These are phyloP conservation scores for Colletotrichum sp. DNA, from an alignment of 2,329 filamentous ascomycete genomes.

Conservation along the genomic window DNA sequence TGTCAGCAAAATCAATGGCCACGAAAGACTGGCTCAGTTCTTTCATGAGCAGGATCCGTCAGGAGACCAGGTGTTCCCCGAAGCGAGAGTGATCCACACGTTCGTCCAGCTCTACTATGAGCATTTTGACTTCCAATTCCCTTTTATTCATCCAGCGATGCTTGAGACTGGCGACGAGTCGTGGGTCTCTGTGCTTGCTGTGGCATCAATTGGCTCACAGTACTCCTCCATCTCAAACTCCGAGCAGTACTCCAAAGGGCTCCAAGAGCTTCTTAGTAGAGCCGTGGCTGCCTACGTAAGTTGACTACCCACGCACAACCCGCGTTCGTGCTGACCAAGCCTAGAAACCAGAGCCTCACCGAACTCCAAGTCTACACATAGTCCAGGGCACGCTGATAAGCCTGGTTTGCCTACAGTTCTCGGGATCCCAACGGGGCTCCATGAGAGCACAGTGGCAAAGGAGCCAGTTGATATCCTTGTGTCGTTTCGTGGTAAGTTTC, in stretches of 20 bases:
- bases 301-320: not conserved
- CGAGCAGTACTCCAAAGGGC: not conserved
- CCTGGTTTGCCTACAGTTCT: not conserved
- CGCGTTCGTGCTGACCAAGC: accelerated
- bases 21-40: not conserved
- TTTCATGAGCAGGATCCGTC: not conserved
- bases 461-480: not conserved
- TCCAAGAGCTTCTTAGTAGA: not conserved
- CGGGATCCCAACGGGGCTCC: not conserved
- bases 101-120: not conserved
- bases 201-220: not conserved
- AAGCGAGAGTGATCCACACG: not conserved
- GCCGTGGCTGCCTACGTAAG: not conserved
- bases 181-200: not conserved
- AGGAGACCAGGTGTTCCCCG: not conserved
- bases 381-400: not conserved
- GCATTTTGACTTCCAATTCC: not conserved
- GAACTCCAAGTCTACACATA: not conserved
- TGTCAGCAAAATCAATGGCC: not conserved
- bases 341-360: not conserved
- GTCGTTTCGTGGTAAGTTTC: not conserved
- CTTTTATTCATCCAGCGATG: not conserved
- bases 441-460: not conserved
- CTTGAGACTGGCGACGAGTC: not conserved
- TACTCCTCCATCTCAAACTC: not conserved